Evolutionary conservation across 371 early-diverging fungal genomes (phyloP).

Genomic region (Apophysomyces trapeziformis): DNA sequence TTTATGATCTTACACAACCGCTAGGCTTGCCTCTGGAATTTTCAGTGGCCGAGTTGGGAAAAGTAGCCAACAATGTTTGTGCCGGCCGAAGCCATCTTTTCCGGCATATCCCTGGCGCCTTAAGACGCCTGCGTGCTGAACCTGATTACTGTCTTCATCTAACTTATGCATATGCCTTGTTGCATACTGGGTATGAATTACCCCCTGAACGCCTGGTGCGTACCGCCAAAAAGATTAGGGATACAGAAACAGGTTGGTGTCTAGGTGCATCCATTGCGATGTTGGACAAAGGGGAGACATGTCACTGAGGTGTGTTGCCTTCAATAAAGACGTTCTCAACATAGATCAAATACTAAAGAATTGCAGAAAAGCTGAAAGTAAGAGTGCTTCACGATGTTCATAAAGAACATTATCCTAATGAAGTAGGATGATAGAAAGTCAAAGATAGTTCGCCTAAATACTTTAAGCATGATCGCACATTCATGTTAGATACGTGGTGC

Average conservation of each 20-base stretch:
- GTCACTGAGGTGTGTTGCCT: slow-evolving; percentile 14
- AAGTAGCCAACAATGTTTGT: slow-evolving; percentile 66
- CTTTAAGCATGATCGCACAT: no score
- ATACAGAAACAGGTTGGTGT: slow-evolving; percentile 94
- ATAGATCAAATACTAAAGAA: no score
- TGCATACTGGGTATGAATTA: slow-evolving; percentile 80
- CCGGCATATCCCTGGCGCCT: slow-evolving; percentile 30
- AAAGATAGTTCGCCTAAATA: no score
- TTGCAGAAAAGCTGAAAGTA: no score
- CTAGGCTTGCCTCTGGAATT: slow-evolving; percentile 66
- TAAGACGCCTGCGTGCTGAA: slow-evolving; percentile 43
- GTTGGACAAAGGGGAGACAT: slow-evolving; percentile 46
- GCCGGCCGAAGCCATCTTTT: slow-evolving; percentile 46
- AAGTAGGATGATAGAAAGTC: no score
- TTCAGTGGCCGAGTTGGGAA: slow-evolving; percentile 62
- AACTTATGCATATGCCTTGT: slow-evolving; percentile 77
- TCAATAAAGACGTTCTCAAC: no score
- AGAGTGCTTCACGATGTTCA: no score
- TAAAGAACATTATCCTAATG: no score
- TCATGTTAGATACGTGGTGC: no score
- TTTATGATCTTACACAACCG: slow-evolving; percentile 85
- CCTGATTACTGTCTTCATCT: slow-evolving; percentile 83
- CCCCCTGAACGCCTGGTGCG: slow-evolving; percentile 65
- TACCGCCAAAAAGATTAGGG: slow-evolving; percentile 85
- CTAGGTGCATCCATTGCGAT: slow-evolving; percentile 86